A percentile compares a stretch with the other conserved stretches of the same genome.
phyloP scores from a whole-genome alignment of 495 filamentous ascomycete species.

The Chaetomium cochliodes region DNA sequence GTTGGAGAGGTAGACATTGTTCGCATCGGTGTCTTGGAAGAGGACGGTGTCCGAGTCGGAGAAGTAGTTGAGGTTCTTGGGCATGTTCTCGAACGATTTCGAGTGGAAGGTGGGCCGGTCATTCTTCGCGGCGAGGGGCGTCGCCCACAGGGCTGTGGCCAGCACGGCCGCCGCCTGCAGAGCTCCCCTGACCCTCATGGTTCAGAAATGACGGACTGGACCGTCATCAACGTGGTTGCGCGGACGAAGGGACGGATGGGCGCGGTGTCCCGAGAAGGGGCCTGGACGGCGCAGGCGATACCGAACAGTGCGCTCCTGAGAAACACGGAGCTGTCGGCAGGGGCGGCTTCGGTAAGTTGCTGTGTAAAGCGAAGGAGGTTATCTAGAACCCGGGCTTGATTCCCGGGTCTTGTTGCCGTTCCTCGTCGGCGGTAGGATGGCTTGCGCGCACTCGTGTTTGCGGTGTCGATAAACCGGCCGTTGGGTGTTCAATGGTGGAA shows the following conservation, averaged over 20 bases:
- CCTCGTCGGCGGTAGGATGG: background rate
- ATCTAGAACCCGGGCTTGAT: background rate
- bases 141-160: conserved; percentile 42
- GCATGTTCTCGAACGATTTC: conserved; percentile 60
- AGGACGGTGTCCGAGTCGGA: conserved; percentile 77
- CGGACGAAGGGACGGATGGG: background rate
- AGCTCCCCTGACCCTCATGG: conserved; percentile 49
- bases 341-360: background rate
- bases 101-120: conserved; percentile 47
- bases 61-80: conserved; percentile 74
- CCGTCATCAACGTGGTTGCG: conserved; percentile 31
- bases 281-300: background rate
- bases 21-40: conserved; percentile 54
- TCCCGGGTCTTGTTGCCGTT: background rate
- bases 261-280: background rate
- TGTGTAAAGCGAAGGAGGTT: background rate
- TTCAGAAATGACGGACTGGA: conserved; percentile 25
- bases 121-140: conserved; percentile 47
- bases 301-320: background rate
- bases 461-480: background rate
- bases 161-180: conserved; percentile 44
- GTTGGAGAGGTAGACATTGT: conserved; percentile 65
- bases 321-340: background rate
- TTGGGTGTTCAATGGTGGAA: conserved; percentile 6
- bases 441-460: background rate